Evolutionary conservation across 2,329 filamentous ascomycete species (phyloP).

Genomic region (Pseudocercospora eumusae): DNA sequence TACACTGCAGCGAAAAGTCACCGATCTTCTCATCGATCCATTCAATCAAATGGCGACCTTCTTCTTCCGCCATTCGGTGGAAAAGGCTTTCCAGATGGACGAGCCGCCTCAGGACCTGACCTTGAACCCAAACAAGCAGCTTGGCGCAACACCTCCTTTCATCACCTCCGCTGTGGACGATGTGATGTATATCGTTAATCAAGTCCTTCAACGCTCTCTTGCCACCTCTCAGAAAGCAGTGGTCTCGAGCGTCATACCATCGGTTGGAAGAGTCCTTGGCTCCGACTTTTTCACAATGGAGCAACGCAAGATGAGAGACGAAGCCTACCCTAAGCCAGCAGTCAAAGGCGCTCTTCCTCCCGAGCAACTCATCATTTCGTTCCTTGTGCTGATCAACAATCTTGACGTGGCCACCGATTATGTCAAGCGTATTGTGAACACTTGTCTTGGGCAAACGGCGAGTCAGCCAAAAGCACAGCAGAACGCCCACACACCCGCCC

Average conservation of each 20-base stretch:
- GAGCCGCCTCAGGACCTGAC: constrained; percentile 80
- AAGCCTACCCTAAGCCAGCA: constrained; percentile 80
- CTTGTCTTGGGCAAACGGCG: constrained; percentile 54
- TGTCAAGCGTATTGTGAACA: constrained; percentile 77
- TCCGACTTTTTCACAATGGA: constrained; percentile 96
- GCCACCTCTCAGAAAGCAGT: constrained; percentile 82
- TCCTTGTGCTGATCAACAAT: constrained; percentile 93
- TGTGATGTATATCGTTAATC: constrained; percentile 98
- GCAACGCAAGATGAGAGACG: constrained; percentile 95
- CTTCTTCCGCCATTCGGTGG: constrained; percentile 93
- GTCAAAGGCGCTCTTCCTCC: constrained; percentile 80
- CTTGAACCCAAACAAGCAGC: constrained; percentile 68
- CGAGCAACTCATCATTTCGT: constrained; percentile 83
- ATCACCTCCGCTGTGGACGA: constrained; percentile 96
- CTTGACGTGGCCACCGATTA: constrained; percentile 92
- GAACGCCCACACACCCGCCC: constrained; percentile 17
- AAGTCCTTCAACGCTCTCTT: constrained; percentile 81
- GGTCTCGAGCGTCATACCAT: constrained; percentile 74
- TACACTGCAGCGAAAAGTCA: constrained; percentile 76
- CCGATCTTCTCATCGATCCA: constrained; percentile 70
- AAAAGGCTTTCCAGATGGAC: constrained; percentile 96
- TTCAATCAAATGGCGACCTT: constrained; percentile 95
- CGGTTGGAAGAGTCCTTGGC: constrained; percentile 75
- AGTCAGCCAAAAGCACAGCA: constrained; percentile 13
- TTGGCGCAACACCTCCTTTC: constrained; percentile 79